These are phyloP conservation scores for Phlebopus sp. DNA, from an alignment of 1,284 basidiomycete genomes.

Conservation along the genomic window DNA sequence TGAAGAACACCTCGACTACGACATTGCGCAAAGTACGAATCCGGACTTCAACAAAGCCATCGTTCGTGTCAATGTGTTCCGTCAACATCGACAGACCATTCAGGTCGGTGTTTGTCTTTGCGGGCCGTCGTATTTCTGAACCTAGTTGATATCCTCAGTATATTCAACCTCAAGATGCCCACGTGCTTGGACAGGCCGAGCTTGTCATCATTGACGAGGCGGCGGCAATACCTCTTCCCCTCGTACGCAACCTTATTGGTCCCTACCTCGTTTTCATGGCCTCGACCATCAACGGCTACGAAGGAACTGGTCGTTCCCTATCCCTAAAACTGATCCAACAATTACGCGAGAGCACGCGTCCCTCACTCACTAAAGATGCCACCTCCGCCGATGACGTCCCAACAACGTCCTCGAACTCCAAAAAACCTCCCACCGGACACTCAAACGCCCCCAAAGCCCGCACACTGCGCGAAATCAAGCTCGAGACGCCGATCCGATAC, in stretches of 20 bases:
- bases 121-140: neutral
- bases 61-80: conserved; percentile 94
- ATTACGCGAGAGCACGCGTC: conserved; percentile 84
- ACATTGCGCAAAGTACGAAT: conserved; percentile 92
- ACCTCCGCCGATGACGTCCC: conserved; percentile 45
- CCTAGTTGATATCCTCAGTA: conserved; percentile 56
- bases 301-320: conserved; percentile 96
- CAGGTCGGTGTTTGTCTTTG: conserved; percentile 53
- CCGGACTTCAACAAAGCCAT: conserved; percentile 95
- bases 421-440: conserved; percentile 37
- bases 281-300: conserved; percentile 98
- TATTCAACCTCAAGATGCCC: conserved; percentile 96
- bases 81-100: conserved; percentile 90
- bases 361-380: conserved; percentile 63
- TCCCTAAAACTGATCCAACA: conserved; percentile 98
- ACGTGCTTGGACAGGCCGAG: conserved; percentile 97
- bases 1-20: conserved; percentile 97
- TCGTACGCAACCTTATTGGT: conserved; percentile 93
- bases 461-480: conserved; percentile 89
- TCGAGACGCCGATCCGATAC: conserved; percentile 95
- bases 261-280: conserved; percentile 99
- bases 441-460: conserved; percentile 69
- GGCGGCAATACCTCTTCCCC: conserved; percentile 94
- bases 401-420: conserved; percentile 45
- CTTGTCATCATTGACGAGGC: conserved; percentile 98